Conservation (phyloP, 1,139 yeast species). For the Kurtzmaniella natalensis region DNA sequence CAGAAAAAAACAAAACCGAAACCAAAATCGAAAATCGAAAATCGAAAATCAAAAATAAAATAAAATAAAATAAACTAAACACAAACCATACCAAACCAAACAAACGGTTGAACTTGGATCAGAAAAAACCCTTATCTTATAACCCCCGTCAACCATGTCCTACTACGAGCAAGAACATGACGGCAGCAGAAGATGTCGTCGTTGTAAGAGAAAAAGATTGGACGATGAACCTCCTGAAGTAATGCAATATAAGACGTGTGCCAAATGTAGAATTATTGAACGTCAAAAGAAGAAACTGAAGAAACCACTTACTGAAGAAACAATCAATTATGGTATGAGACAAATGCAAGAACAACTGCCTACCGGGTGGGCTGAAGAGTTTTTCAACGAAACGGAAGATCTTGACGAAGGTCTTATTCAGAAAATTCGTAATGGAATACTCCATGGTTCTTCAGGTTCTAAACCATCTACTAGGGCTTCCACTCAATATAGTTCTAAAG, state of each 20-base stretch:
- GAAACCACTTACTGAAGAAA: slow-evolving; percentile 45
- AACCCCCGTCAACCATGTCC: slow-evolving; percentile 6
- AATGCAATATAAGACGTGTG: slow-evolving; percentile 55
- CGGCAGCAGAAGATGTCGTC: slow-evolving; percentile 48
- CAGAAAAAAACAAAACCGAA: too few species aligned
- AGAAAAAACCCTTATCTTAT: too few species aligned
- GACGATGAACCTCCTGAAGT: slow-evolving; percentile 59
- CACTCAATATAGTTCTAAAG: too few species aligned
- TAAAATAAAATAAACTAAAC: too few species aligned
- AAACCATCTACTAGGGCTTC: too few species aligned
- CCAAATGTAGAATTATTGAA: slow-evolving; percentile 56
- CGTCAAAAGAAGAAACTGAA: slow-evolving; percentile 44
- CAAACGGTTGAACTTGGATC: too few species aligned
- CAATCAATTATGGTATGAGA: slow-evolving; percentile 45
- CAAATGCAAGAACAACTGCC: slow-evolving; percentile 40
- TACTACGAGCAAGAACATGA: slow-evolving; percentile 5
- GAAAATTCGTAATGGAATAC: not conserved
- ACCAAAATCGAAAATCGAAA: too few species aligned
- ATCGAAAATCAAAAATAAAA: too few species aligned
- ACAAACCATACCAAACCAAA: too few species aligned
- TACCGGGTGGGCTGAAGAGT: slow-evolving; percentile 7
- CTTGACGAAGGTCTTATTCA: slow-evolving; percentile 32
- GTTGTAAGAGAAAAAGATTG: slow-evolving; percentile 56
- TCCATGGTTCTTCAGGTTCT: not conserved
- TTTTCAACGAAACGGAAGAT: slow-evolving; percentile 27